Conservation (phyloP, 352 stramenopile species). For the Pythium sp. region DNA sequence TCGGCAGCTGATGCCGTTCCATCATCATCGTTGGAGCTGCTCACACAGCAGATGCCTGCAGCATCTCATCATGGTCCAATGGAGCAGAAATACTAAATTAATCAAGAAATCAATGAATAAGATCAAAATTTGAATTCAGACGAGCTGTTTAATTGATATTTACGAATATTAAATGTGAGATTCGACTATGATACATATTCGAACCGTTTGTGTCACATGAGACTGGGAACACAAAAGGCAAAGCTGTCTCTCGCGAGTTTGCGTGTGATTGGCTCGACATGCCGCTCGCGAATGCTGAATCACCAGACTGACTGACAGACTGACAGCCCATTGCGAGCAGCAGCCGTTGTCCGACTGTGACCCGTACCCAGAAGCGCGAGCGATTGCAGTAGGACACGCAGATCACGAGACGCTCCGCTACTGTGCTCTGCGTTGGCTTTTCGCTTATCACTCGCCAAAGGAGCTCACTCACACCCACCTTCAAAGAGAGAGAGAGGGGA, state of each 20-base stretch:
- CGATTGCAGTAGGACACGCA: background rate
- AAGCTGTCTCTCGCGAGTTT: background rate
- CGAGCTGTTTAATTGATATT: too few relatives aligned
- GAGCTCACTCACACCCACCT: background rate
- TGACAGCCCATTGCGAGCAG: background rate
- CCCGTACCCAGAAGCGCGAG: background rate
- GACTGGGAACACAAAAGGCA: background rate
- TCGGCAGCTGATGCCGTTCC: too few relatives aligned
- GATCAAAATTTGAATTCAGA: too few relatives aligned
- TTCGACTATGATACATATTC: background rate
- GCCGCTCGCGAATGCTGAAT: background rate
- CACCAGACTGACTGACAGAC: background rate
- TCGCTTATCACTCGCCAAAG: background rate
- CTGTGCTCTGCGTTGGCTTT: background rate
- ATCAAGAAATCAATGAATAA: too few relatives aligned
- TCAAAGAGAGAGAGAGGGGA: background rate
- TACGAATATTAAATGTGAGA: too few relatives aligned
- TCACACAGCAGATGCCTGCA: too few relatives aligned
- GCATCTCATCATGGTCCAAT: too few relatives aligned
- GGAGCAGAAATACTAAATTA: too few relatives aligned
- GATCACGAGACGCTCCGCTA: background rate
- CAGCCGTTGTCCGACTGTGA: background rate
- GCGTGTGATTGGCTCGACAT: slow-evolving; percentile 1
- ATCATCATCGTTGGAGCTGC: too few relatives aligned
- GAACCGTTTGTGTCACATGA: background rate